Evolutionary conservation across 2,329 filamentous ascomycete species (phyloP), one percentile per base, ranked within the genome.

Genomic region (Hymenoscyphus fraxineus): DNA sequence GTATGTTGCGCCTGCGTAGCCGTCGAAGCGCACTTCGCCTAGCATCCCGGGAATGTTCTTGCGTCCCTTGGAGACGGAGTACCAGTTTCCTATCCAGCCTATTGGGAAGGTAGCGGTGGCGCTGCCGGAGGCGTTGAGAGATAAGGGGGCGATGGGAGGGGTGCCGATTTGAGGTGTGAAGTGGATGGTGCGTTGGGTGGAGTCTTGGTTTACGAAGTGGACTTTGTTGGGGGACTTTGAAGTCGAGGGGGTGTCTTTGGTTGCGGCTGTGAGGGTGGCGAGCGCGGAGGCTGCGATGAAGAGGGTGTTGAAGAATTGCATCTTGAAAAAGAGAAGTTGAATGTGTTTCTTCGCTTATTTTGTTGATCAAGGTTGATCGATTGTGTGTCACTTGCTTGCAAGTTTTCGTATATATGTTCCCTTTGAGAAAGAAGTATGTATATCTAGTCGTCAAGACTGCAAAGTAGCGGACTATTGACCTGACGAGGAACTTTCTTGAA

Each of bases 121-220:
- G 7, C 68, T 71, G 4, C n/a, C 56, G 40, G 54, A 58, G 35
- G 73, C 73, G 0, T 41, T 3, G 63, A 76, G 63, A 41, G 60
- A 64, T 56, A 76, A 59, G 15, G 60, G 19, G 3, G 55, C 15
- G 54, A 75, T 66, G 16, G 32, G 12, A 1, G 65, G 64, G 13
- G 64, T 59, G 27, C 72, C 73, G 1, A 57, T 55, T 47, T 69
- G 67, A 15, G 68, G 40, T 31, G 73, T 73, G 72, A 76, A 76
- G 69, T 67, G 35, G 51, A 76, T 68, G 65, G 73, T 74, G 55
- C 74, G 73, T 65, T 76, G 73, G 40, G 76, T 77, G 65, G 75
- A 70, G 74, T 88, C 86, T 60, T 86, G 82, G 70, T 83, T 86
- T 76, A 81, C 71, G 78, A 88, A 87, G 69, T 82, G 85, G 71